Conservation (phyloP, 1,284 basidiomycete genomes). For the Bothia castanella region DNA sequence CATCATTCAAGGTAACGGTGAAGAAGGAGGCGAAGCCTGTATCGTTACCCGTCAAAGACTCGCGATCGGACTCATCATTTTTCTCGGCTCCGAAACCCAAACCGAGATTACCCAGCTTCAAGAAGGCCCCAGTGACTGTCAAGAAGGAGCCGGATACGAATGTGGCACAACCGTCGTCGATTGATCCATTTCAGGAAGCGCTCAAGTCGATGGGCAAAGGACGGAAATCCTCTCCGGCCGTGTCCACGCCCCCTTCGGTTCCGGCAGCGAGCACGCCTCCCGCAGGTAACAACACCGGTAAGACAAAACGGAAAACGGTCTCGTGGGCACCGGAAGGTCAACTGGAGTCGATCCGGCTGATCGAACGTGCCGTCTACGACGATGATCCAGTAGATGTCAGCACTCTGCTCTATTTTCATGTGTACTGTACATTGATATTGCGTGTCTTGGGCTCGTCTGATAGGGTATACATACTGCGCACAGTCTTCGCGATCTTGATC, state of each 20-base stretch:
- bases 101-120: slow-evolving; percentile 74
- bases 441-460: slow-evolving; percentile 37
- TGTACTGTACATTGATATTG: slow-evolving; percentile 56
- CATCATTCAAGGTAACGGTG: slow-evolving; percentile 33
- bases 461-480: slow-evolving; percentile 65
- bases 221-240: slow-evolving; percentile 51
- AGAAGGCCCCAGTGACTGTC: slow-evolving; percentile 53
- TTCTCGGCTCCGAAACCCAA: slow-evolving; percentile 82
- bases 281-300: slow-evolving; percentile 40
- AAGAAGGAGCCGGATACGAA: slow-evolving; percentile 56
- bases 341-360: slow-evolving; percentile 68
- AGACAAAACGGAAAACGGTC: slow-evolving; percentile 66
- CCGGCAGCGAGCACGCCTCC: slow-evolving; percentile 34
- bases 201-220: slow-evolving; percentile 67
- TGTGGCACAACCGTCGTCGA: slow-evolving; percentile 70
- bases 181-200: slow-evolving; percentile 76
- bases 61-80: slow-evolving; percentile 78
- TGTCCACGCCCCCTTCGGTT: slow-evolving; percentile 38
- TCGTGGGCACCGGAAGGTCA: slow-evolving; percentile 70
- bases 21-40: slow-evolving; percentile 46
- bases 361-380: slow-evolving; percentile 80
- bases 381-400: slow-evolving; percentile 80
- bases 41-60: slow-evolving; percentile 57
- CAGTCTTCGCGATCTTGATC: slow-evolving; percentile 76
- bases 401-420: slow-evolving; percentile 40